Percentiles rank a stretch among this genome's conserved stretches.
phyloP scores from a whole-genome alignment of 768 basidiomycete genomes.

The Naematelia encephala region DNA sequence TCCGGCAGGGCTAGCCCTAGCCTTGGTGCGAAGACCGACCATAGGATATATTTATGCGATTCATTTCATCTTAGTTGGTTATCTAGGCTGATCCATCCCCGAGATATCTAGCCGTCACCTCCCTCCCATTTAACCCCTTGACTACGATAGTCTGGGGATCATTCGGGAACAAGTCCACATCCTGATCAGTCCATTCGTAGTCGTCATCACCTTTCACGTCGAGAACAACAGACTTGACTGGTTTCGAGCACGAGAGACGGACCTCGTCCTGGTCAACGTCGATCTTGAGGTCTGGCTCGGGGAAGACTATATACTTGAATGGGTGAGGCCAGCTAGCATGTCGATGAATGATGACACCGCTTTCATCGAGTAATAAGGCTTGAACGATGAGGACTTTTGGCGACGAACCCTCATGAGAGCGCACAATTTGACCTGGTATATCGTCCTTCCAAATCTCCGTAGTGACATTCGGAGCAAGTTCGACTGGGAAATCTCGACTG shows the following conservation, averaged over 20 bases:
- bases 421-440: constrained; percentile 67
- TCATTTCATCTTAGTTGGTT: too few relatives aligned
- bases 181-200: constrained; percentile 81
- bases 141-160: constrained; percentile 71
- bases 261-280: constrained; percentile 53
- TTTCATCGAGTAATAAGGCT: constrained; percentile 58
- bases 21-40: too few relatives aligned
- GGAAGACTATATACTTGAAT: constrained; percentile 89
- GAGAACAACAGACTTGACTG: constrained; percentile 83
- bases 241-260: constrained; percentile 52
- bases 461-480: constrained; percentile 68
- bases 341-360: constrained; percentile 39
- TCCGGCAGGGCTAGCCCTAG: too few relatives aligned
- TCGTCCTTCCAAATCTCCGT: constrained; percentile 75
- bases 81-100: constrained; percentile 23
- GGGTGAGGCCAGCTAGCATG: constrained; percentile 75
- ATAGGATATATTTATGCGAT: too few relatives aligned
- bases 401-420: constrained; percentile 65
- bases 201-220: constrained; percentile 67
- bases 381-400: constrained; percentile 68
- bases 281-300: constrained; percentile 61
- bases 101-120: constrained; percentile 55
- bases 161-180: constrained; percentile 80
- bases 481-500: constrained; percentile 56
- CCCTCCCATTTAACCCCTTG: constrained; percentile 64